Evolutionary conservation across 768 basidiomycete species (phyloP).

Genomic region (Arthromyces matolae): DNA sequence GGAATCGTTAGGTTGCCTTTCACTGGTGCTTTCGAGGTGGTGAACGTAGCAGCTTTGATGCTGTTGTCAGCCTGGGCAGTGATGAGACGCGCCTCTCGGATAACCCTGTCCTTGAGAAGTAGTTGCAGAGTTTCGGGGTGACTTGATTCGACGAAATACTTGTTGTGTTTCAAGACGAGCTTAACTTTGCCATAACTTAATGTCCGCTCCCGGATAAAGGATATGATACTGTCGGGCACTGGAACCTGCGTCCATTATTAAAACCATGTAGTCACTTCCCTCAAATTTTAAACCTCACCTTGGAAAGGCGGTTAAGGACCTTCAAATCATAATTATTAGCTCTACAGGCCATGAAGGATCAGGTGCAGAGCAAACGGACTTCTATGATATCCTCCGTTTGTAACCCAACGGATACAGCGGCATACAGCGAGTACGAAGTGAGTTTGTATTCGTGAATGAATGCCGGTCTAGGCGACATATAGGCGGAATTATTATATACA

Average conservation of each 20-base stretch:
- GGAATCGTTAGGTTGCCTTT: constrained; percentile 84
- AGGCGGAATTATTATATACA: constrained; percentile 29
- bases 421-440: constrained; percentile 96
- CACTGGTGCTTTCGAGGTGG: constrained; percentile 77
- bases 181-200: constrained; percentile 98
- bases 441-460: constrained; percentile 99
- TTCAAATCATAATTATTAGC: constrained; percentile 32
- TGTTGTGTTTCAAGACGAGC: constrained; percentile 96
- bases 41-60: constrained; percentile 72
- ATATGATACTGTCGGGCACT: constrained; percentile 80
- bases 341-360: constrained; percentile 15
- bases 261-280: constrained; percentile 1
- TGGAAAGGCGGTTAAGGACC: constrained; percentile 80
- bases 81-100: constrained; percentile 78
- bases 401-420: constrained; percentile 96
- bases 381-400: constrained; percentile 99
- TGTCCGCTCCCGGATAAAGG: constrained; percentile 90
- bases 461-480: constrained; percentile 63
- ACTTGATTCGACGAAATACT: constrained; percentile 93
- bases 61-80: constrained; percentile 67
- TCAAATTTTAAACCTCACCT: constrained; percentile 39
- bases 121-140: constrained; percentile 91
- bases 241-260: constrained; percentile 60
- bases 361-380: constrained; percentile 50
- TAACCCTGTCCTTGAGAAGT: constrained; percentile 81